A percentile compares a stretch with the other conserved stretches of the same genome.
These are phyloP conservation scores for Penicillium oxalicum DNA, from an alignment of 2,329 filamentous ascomycete genomes.

Conservation along the genomic window DNA sequence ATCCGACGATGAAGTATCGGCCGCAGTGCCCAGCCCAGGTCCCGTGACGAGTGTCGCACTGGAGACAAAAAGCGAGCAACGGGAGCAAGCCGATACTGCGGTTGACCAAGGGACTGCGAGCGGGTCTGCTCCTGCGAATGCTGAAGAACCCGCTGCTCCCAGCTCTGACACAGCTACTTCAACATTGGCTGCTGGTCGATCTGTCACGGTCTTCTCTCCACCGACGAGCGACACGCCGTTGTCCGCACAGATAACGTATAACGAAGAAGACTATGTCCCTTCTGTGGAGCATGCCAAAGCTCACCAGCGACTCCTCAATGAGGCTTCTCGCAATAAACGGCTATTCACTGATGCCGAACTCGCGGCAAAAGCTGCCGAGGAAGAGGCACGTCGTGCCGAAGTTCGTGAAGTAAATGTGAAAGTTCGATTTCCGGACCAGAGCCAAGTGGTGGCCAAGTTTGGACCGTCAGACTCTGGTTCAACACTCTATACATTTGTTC, in stretches of 20 bases:
- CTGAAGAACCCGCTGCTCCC: slow-evolving; percentile 11
- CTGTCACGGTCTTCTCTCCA: slow-evolving; percentile 68
- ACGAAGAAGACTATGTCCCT: slow-evolving; percentile 73
- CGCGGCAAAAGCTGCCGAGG: slow-evolving; percentile 60
- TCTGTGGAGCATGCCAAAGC: slow-evolving; percentile 79
- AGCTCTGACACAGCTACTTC: slow-evolving; percentile 18
- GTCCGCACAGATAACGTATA: slow-evolving; percentile 61
- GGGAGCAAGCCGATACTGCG: slow-evolving; percentile 10
- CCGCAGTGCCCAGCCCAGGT: slow-evolving; percentile 13
- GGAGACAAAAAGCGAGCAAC: slow-evolving; percentile 4
- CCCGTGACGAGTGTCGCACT: slow-evolving; percentile 3
- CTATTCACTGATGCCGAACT: slow-evolving; percentile 79
- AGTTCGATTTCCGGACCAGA: slow-evolving; percentile 83
- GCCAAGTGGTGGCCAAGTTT: slow-evolving; percentile 67
- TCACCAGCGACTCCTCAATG: slow-evolving; percentile 68
- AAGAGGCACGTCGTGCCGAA: slow-evolving; percentile 59
- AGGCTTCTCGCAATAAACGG: slow-evolving; percentile 69
- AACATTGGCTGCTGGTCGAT: slow-evolving; percentile 39
- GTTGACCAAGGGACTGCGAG: slow-evolving; percentile 5
- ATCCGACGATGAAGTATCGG: slow-evolving; percentile 32
- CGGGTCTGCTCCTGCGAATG: background rate
- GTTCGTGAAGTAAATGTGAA: slow-evolving; percentile 67
- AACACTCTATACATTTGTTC: slow-evolving; percentile 68
- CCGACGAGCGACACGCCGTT: slow-evolving; percentile 68
- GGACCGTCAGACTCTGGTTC: slow-evolving; percentile 61